Percentiles rank a stretch among this genome's conserved stretches.
These are phyloP conservation scores for Chlorella sp. DNA, from an alignment of 139 green algal species.

Conservation along the genomic window DNA sequence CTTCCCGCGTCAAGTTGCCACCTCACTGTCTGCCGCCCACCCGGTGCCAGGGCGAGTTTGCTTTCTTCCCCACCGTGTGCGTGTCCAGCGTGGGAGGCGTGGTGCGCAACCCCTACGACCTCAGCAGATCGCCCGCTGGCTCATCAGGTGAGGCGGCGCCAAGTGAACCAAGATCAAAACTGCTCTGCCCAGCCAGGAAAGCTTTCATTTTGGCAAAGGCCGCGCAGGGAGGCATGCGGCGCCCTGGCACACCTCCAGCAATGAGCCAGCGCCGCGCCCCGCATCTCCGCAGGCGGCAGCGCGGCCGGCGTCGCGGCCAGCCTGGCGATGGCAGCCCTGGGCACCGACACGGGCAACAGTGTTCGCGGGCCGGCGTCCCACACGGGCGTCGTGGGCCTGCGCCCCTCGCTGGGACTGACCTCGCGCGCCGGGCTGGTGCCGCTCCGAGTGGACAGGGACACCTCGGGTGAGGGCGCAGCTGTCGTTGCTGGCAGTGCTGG, in stretches of 20 bases:
- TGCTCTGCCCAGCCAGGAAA: too few species aligned
- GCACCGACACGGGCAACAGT: conserved; percentile 65
- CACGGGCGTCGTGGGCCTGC: conserved; percentile 62
- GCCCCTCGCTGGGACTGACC: conserved; percentile 66
- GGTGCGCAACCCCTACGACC: conserved; percentile 32
- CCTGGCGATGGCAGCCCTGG: conserved; percentile 43
- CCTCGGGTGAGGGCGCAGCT: not conserved
- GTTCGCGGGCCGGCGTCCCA: conserved; percentile 62
- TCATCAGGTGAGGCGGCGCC: not conserved
- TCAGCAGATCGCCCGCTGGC: conserved; percentile 8
- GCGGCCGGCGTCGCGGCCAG: conserved; percentile 53
- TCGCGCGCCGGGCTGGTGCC: conserved; percentile 25
- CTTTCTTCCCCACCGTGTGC: conserved; percentile 57
- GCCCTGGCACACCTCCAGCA: too few species aligned
- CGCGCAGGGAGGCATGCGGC: too few species aligned
- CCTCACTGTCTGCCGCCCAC: too few species aligned
- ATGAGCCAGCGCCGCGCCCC: too few species aligned
- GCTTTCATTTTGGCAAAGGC: too few species aligned
- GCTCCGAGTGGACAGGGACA: conserved; percentile 34
- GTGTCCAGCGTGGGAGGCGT: conserved; percentile 36
- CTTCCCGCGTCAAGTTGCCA: too few species aligned
- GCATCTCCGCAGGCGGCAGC: conserved; percentile 57
- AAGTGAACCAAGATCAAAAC: not conserved
- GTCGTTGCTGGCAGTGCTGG: not conserved
- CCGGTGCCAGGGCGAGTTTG: conserved; percentile 80